Percentiles rank a stretch among this genome's conserved stretches.
Evolutionary conservation across 75 land plant genomes (phyloP).

Genomic region (Larix kaempferi): DNA sequence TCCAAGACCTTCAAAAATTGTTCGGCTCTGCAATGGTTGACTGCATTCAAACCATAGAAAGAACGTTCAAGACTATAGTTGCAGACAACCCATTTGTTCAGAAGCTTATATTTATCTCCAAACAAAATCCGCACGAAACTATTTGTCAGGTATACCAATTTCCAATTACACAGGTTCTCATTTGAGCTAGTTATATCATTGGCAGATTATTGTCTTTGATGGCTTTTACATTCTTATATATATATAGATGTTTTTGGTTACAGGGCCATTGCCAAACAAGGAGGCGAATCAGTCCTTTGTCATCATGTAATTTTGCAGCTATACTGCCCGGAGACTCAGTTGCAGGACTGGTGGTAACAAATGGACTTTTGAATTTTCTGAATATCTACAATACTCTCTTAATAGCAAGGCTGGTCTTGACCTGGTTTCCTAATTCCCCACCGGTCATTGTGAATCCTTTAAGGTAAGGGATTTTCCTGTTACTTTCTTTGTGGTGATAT

Average conservation of each 20-base stretch:
- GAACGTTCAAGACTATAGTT: not conserved
- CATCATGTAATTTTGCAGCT: slow-evolving; percentile 72
- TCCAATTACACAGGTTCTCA: not conserved
- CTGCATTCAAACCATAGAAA: not conserved
- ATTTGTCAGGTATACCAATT: not conserved
- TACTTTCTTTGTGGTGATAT: not conserved
- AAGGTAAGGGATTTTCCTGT: slow-evolving; percentile 41
- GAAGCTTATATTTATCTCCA: not conserved
- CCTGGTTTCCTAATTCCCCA: slow-evolving; percentile 97
- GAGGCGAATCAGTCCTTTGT: not conserved
- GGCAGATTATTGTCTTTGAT: not conserved
- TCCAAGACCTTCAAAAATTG: slow-evolving; percentile 2
- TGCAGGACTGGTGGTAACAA: slow-evolving; percentile 81
- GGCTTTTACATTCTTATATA: too few relatives aligned
- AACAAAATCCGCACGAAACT: not conserved
- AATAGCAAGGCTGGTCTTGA: slow-evolving; percentile 77
- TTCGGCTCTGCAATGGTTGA: not conserved
- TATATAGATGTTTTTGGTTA: too few relatives aligned
- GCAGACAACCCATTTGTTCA: not conserved
- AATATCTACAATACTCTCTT: slow-evolving; percentile 85
- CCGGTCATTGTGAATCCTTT: slow-evolving; percentile 87
- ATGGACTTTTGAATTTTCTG: slow-evolving; percentile 77
- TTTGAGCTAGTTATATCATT: not conserved
- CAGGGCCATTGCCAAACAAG: not conserved
- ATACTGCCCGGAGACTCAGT: slow-evolving; percentile 89